phyloP scores from a whole-genome alignment of 2,329 filamentous ascomycete genomes.

The Penicillium sp. region DNA sequence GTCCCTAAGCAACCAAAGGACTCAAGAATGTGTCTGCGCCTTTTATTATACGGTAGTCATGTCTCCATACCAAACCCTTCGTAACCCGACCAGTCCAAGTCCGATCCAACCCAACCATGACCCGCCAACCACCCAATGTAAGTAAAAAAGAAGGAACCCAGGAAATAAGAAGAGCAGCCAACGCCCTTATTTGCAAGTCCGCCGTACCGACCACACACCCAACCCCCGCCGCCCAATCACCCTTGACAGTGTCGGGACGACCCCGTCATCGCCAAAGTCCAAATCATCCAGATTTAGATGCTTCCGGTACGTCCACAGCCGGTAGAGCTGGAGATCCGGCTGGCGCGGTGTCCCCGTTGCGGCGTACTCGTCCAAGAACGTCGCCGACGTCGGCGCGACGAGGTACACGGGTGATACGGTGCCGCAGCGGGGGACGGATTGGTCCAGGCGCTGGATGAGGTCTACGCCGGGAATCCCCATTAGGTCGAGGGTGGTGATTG shows the following conservation, averaged over 20 bases:
- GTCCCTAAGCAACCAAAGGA: background rate
- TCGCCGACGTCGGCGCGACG: constrained; percentile 50
- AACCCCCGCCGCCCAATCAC: constrained; percentile 53
- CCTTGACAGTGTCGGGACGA: constrained; percentile 47
- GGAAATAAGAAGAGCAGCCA: background rate
- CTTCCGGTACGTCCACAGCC: constrained; percentile 47
- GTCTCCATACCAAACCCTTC: background rate
- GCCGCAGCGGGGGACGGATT: constrained; percentile 35
- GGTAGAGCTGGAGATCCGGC: constrained; percentile 36
- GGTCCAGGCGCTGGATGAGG: constrained; percentile 43
- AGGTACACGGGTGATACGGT: constrained; percentile 40
- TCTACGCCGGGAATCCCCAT: constrained; percentile 51
- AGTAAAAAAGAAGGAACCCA: background rate
- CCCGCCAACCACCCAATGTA: constrained; percentile 1
- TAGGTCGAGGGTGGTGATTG: constrained; percentile 48
- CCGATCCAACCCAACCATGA: background rate
- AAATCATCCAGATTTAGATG: constrained; percentile 57
- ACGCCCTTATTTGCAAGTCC: constrained; percentile 28
- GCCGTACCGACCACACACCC: constrained; percentile 50
- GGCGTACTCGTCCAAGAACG: constrained; percentile 44
- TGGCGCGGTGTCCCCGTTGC: constrained; percentile 10
- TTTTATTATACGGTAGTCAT: background rate
- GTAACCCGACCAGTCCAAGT: background rate
- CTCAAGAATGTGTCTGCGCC: background rate
- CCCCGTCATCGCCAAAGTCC: constrained; percentile 53